Evolutionary conservation across 2,329 filamentous ascomycete species (phyloP).

Genomic region (Aureobasidium pullulans): DNA sequence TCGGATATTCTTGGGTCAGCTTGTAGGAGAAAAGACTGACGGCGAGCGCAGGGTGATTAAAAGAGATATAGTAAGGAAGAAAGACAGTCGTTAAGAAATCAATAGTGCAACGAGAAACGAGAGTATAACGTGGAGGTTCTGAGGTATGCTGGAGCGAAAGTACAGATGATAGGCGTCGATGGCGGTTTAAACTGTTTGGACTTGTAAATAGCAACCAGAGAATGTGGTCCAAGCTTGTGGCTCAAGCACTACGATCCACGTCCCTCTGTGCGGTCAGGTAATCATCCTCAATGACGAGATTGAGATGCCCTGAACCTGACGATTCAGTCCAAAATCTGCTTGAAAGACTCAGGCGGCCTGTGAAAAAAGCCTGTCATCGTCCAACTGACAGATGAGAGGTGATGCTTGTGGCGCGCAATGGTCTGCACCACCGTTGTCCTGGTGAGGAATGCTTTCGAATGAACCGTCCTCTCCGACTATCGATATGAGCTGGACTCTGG

Average conservation of each 20-base stretch:
- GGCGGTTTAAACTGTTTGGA: constrained; percentile 7
- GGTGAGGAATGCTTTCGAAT: not conserved
- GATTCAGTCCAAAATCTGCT: not conserved
- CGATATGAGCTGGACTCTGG: not conserved
- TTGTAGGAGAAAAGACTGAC: constrained; percentile 9
- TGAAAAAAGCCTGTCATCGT: not conserved
- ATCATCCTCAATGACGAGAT: not conserved
- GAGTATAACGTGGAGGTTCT: constrained; percentile 8
- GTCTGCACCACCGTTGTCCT: constrained; percentile 11
- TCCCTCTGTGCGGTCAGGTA: not conserved
- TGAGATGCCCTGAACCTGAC: not conserved
- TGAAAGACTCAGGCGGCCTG: not conserved
- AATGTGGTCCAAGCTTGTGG: not conserved
- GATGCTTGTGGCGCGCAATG: not conserved
- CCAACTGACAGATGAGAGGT: not conserved
- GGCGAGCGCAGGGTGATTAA: constrained; percentile 5
- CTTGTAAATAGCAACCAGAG: constrained; percentile 12
- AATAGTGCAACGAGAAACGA: constrained; percentile 15
- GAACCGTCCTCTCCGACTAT: constrained; percentile 8
- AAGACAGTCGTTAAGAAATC: constrained; percentile 7
- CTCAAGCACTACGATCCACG: constrained; percentile 8
- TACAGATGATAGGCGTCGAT: not conserved
- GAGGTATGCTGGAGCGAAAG: not conserved
- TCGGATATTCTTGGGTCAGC: constrained; percentile 7
- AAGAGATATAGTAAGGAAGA: constrained; percentile 8